These are phyloP conservation scores for Peronospora belbahrii DNA, from an alignment of 352 stramenopile species.

Conservation along the genomic window DNA sequence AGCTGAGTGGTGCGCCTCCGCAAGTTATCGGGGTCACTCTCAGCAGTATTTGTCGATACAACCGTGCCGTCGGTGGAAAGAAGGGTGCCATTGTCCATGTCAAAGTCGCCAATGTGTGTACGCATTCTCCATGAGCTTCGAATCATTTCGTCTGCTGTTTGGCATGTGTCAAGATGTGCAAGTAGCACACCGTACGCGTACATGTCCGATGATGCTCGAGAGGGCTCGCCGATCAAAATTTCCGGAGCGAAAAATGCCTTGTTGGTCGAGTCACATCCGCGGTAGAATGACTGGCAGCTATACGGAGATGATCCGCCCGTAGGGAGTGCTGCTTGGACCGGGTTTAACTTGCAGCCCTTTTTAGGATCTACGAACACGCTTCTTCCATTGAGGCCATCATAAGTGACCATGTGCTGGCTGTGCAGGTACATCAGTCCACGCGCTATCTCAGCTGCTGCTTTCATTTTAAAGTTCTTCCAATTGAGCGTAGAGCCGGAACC, in stretches of 20 bases:
- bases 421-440: slow-evolving; percentile 72
- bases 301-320: slow-evolving; percentile 28
- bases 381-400: slow-evolving; percentile 57
- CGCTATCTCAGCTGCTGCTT: slow-evolving; percentile 55
- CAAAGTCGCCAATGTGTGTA: slow-evolving; percentile 27
- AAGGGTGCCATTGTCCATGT: slow-evolving; percentile 23
- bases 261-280: slow-evolving; percentile 20
- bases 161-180: slow-evolving; percentile 45
- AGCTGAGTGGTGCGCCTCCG: slow-evolving; percentile 26
- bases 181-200: slow-evolving; percentile 69
- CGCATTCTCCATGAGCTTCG: slow-evolving; percentile 47
- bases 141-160: slow-evolving; percentile 60
- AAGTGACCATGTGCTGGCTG: slow-evolving; percentile 58
- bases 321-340: slow-evolving; percentile 54
- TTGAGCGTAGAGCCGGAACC: slow-evolving; percentile 32
- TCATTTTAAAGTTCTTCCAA: slow-evolving; percentile 76
- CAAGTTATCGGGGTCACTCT: slow-evolving; percentile 16
- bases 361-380: slow-evolving; percentile 64
- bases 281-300: slow-evolving; percentile 24
- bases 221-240: slow-evolving; percentile 37
- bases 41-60: slow-evolving; percentile 16
- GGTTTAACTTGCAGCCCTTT: slow-evolving; percentile 77
- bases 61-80: slow-evolving; percentile 26
- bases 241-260: slow-evolving; percentile 51
- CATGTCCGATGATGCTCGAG: slow-evolving; percentile 52